A percentile compares a stretch with the other conserved stretches of the same genome.
phyloP scores from a whole-genome alignment of 345 rosid genomes.

The Odontarrhena argentea region DNA sequence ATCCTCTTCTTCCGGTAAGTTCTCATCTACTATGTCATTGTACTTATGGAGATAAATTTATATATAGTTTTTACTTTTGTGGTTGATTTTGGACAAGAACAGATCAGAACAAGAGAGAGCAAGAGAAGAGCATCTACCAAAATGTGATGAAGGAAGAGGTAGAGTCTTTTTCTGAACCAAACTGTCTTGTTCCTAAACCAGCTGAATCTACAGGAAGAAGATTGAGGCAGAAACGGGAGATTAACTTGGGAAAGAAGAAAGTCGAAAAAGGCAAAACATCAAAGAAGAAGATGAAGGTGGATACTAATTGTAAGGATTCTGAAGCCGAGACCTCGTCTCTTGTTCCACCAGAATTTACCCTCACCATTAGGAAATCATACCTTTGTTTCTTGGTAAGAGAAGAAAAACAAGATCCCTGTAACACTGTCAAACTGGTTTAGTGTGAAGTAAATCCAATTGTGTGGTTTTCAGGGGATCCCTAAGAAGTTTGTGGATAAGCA shows the following conservation, averaged over 20 bases:
- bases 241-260: slow-evolving; percentile 31
- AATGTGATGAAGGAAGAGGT: slow-evolving; percentile 25
- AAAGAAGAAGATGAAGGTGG: slow-evolving; percentile 22
- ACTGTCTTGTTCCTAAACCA: not conserved
- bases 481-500: slow-evolving; percentile 14
- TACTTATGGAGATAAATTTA: not conserved
- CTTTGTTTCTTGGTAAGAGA: slow-evolving; percentile 34
- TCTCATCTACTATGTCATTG: not conserved
- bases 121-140: slow-evolving; percentile 3
- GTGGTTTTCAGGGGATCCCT: slow-evolving; percentile 3
- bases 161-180: slow-evolving; percentile 16
- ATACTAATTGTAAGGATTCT: not conserved
- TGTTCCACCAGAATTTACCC: slow-evolving; percentile 29
- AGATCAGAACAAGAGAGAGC: slow-evolving; percentile 24
- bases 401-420: not conserved
- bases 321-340: slow-evolving; percentile 10
- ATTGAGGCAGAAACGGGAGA: slow-evolving; percentile 5
- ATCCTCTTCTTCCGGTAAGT: slow-evolving; percentile 10
- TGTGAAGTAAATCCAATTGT: no score
- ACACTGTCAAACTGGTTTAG: slow-evolving; percentile 6
- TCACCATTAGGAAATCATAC: slow-evolving; percentile 29
- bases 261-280: not conserved
- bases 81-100: slow-evolving; percentile 1
- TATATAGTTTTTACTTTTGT: not conserved
- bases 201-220: slow-evolving; percentile 14